Conservation (phyloP, 139 green algal genomes). For the Zygnema circumcarinatum region DNA sequence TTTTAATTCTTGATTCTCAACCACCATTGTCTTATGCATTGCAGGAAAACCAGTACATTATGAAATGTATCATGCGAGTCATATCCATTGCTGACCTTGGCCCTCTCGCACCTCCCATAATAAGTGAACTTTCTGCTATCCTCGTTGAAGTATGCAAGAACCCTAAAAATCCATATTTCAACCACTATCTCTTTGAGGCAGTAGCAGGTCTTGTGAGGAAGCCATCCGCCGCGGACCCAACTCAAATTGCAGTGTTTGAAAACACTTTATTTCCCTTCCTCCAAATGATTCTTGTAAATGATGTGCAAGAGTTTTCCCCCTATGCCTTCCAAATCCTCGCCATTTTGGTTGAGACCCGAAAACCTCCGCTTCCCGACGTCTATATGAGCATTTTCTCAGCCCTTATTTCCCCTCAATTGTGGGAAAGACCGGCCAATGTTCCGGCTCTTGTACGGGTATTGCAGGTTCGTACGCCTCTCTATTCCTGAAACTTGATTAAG, state of each 20-base stretch:
- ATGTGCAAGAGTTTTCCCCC: constrained; percentile 79
- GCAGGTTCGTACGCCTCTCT: constrained; percentile 66
- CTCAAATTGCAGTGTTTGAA: constrained; percentile 76
- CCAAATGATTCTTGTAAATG: constrained; percentile 76
- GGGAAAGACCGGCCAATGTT: constrained; percentile 92
- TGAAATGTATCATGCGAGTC: constrained; percentile 68
- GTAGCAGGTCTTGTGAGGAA: constrained; percentile 85
- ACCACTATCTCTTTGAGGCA: constrained; percentile 97
- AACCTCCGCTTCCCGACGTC: constrained; percentile 63
- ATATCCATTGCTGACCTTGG: neutral
- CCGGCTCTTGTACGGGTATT: constrained; percentile 90
- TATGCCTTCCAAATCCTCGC: constrained; percentile 78
- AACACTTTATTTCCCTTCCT: constrained; percentile 92
- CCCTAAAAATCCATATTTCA: constrained; percentile 92
- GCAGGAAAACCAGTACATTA: constrained; percentile 95
- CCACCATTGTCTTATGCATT: no score
- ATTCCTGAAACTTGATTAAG: neutral
- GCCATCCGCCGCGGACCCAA: constrained; percentile 44
- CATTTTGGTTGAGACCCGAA: constrained; percentile 80
- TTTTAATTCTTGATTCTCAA: no score
- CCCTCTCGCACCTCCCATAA: constrained; percentile 70
- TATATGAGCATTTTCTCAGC: constrained; percentile 89
- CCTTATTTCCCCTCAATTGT: constrained; percentile 85
- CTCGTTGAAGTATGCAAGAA: constrained; percentile 90
- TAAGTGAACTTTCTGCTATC: constrained; percentile 69